Percentiles rank a stretch among this genome's conserved stretches.
phyloP scores from a whole-genome alignment of 2,329 filamentous ascomycete species.

The Fusarium metavorans region DNA sequence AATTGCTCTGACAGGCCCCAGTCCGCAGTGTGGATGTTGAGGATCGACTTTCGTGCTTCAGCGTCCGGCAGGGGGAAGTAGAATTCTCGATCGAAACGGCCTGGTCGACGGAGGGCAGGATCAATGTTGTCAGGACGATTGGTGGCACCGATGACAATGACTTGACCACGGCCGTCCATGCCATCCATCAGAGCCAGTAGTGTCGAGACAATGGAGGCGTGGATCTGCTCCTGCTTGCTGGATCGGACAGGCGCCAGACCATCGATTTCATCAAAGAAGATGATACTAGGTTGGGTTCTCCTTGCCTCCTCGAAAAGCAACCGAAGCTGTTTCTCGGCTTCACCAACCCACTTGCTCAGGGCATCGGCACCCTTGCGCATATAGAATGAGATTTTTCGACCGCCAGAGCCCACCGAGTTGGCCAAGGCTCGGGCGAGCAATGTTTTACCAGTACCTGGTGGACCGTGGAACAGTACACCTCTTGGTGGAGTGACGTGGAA shows the following conservation, averaged over 20 bases:
- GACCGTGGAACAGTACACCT: conserved; percentile 95
- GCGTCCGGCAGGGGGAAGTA: conserved; percentile 94
- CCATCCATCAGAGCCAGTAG: conserved; percentile 96
- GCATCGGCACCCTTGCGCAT: conserved; percentile 99
- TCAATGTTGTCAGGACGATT: conserved; percentile 97
- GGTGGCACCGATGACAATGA: conserved; percentile 98
- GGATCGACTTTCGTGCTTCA: conserved; percentile 83
- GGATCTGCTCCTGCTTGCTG: conserved; percentile 98
- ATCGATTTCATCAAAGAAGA: conserved; percentile 99
- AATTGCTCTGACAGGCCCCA: conserved; percentile 87
- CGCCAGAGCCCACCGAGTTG: conserved; percentile 88
- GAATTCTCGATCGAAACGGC: conserved; percentile 96
- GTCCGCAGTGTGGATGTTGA: conserved; percentile 94
- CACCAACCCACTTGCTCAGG: conserved; percentile 98
- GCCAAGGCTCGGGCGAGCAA: conserved; percentile 93
- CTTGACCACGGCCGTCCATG: conserved; percentile 97
- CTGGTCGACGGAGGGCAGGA: conserved; percentile 91
- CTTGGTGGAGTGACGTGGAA: conserved; percentile 95
- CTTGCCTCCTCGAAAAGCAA: conserved; percentile 95
- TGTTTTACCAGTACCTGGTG: conserved; percentile 97
- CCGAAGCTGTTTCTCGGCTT: conserved; percentile 94
- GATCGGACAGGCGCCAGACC: conserved; percentile 95
- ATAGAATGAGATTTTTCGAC: conserved; percentile 97
- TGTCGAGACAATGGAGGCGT: conserved; percentile 96
- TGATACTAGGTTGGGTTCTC: conserved; percentile 97